phyloP scores from a whole-genome alignment of 805 yeast species.

The Candida silvatica region DNA sequence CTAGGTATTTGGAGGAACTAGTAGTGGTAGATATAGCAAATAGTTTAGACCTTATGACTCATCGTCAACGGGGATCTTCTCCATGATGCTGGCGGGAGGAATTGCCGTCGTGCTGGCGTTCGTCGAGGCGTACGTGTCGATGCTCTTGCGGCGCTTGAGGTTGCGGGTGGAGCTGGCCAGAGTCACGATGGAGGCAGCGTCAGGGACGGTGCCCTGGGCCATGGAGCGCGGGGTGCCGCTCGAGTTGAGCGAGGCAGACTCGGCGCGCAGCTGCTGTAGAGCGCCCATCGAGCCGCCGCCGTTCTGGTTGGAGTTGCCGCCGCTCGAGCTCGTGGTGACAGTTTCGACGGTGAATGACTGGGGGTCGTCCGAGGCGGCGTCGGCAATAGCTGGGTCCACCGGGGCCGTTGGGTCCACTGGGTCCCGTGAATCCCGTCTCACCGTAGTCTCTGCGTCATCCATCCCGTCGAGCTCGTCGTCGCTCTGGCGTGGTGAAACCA shows the following conservation, averaged over 20 bases:
- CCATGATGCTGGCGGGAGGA: conserved; percentile 67
- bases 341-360: background rate
- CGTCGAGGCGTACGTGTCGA: conserved; percentile 25
- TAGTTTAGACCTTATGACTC: too few species aligned
- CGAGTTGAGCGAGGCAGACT: background rate
- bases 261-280: background rate
- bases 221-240: too few species aligned
- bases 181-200: conserved; percentile 25
- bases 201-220: conserved; percentile 9
- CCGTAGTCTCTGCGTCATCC: too few species aligned
- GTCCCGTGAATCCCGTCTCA: too few species aligned
- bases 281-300: background rate
- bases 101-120: conserved; percentile 63
- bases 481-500: background rate
- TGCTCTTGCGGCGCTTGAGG: conserved; percentile 22
- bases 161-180: conserved; percentile 26
- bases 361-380: background rate
- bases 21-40: too few species aligned
- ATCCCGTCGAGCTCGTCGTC: too few species aligned
- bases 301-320: background rate
- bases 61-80: conserved; percentile 34
- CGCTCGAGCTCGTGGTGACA: background rate
- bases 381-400: too few species aligned
- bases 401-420: background rate
- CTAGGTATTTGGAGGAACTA: too few species aligned